phyloP scores from a whole-genome alignment of 2,329 filamentous ascomycete species.

The Aspergillus glaucus region DNA sequence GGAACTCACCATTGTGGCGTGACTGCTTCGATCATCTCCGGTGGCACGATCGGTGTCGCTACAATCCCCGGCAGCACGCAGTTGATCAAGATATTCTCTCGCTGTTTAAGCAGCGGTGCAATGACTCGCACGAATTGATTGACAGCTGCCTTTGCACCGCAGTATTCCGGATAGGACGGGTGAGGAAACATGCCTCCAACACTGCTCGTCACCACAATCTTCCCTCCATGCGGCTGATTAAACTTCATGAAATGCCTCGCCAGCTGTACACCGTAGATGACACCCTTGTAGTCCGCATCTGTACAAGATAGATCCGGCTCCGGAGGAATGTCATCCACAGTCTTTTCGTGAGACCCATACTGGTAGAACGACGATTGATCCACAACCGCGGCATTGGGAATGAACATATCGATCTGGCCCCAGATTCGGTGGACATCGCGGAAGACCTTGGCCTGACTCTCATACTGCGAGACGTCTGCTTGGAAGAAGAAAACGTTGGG shows the following conservation, averaged over 20 bases:
- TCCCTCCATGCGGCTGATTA: constrained; percentile 37
- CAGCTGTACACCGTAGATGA: constrained; percentile 46
- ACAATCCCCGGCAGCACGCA: constrained; percentile 45
- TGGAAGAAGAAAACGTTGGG: constrained; percentile 38
- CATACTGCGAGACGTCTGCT: constrained; percentile 44
- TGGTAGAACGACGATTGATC: constrained; percentile 44
- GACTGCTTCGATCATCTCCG: constrained; percentile 39
- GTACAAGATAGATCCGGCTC: constrained; percentile 42
- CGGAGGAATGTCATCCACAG: constrained; percentile 32
- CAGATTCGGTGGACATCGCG: constrained; percentile 37
- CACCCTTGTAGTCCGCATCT: constrained; percentile 48
- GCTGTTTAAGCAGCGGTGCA: constrained; percentile 36
- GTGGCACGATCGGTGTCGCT: constrained; percentile 41
- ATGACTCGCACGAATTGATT: constrained; percentile 36
- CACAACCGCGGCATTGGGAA: constrained; percentile 47
- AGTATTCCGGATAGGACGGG: constrained; percentile 44
- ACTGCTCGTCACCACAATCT: constrained; percentile 41
- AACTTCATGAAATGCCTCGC: constrained; percentile 51
- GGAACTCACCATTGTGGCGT: constrained; percentile 22
- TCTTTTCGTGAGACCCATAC: constrained; percentile 23
- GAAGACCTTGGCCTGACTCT: constrained; percentile 41
- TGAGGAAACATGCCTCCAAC: constrained; percentile 42
- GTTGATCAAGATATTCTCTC: constrained; percentile 46
- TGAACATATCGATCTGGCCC: constrained; percentile 44
- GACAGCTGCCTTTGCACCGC: constrained; percentile 47